Evolutionary conservation across 345 rosid genomes (phyloP).

Genomic region (Anacardium occidentale): DNA sequence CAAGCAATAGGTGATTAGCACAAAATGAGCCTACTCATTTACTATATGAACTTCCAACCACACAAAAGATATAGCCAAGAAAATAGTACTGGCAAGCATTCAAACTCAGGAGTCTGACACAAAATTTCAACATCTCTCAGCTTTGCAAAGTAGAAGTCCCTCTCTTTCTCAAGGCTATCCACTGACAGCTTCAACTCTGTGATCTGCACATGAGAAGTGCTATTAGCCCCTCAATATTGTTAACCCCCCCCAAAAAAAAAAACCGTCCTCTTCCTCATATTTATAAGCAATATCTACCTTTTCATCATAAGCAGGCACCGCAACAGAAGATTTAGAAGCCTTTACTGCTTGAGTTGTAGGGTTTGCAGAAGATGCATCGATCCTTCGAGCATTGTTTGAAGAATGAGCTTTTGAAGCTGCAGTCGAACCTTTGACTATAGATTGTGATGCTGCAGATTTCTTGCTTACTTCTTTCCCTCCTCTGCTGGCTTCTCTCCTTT

Average conservation of each 20-base stretch:
- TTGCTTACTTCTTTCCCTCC: slow-evolving; percentile 89
- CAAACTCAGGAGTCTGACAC: slow-evolving; percentile 69
- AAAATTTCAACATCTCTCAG: slow-evolving; percentile 87
- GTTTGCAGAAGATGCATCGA: slow-evolving; percentile 47
- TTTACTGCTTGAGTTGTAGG: slow-evolving; percentile 48
- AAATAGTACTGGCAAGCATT: slow-evolving; percentile 38
- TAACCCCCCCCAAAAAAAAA: background rate
- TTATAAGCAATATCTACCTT: slow-evolving; percentile 42
- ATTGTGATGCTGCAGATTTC: slow-evolving; percentile 59
- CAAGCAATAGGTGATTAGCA: background rate
- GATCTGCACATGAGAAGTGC: slow-evolving; percentile 46
- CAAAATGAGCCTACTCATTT: background rate
- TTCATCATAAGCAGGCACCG: slow-evolving; percentile 70
- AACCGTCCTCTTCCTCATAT: background rate
- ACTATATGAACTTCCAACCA: background rate
- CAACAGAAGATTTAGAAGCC: slow-evolving; percentile 48
- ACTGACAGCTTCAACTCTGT: slow-evolving; percentile 89
- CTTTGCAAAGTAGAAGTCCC: slow-evolving; percentile 91
- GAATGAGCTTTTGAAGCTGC: slow-evolving; percentile 61
- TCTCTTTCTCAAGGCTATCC: slow-evolving; percentile 94
- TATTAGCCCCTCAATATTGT: slow-evolving; percentile 14
- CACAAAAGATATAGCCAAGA: background rate
- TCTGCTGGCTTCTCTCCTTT: slow-evolving; percentile 84
- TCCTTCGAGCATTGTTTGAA: slow-evolving; percentile 54
- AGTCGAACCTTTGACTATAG: slow-evolving; percentile 56